Conservation (phyloP, 2,329 filamentous ascomycete species). For the Colletotrichum echinochloae region DNA sequence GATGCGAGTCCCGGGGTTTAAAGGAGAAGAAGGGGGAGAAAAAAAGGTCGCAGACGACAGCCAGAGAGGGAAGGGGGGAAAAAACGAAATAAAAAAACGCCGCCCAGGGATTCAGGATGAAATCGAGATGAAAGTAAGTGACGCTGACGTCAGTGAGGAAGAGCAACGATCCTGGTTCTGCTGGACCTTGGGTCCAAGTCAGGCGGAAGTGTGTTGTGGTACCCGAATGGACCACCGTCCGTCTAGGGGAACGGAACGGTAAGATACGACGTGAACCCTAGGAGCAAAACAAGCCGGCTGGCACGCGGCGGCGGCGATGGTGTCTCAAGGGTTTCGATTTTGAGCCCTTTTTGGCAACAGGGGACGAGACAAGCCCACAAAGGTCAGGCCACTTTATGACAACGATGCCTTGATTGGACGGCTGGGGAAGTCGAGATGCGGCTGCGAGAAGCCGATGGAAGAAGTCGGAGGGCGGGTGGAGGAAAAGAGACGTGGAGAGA, state of each 20-base stretch:
- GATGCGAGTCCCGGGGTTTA: constrained; percentile 11
- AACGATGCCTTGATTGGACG: constrained; percentile 28
- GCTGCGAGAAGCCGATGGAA: background rate
- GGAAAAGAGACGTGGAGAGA: background rate
- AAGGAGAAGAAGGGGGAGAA: no score
- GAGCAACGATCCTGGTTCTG: constrained; percentile 35
- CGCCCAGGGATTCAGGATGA: constrained; percentile 22
- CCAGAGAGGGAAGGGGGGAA: no score
- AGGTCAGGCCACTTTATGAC: constrained; percentile 34
- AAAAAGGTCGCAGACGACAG: background rate
- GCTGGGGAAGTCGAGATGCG: background rate
- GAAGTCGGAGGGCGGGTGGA: background rate
- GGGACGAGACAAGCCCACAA: constrained; percentile 36
- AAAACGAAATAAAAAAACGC: background rate
- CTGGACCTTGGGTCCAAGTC: constrained; percentile 36
- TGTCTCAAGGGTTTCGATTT: constrained; percentile 31
- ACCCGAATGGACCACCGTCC: constrained; percentile 36
- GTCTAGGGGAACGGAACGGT: constrained; percentile 36
- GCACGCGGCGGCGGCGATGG: constrained; percentile 20
- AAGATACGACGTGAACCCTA: constrained; percentile 30
- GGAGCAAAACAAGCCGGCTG: constrained; percentile 15
- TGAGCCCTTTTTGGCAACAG: constrained; percentile 7
- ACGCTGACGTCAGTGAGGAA: constrained; percentile 41
- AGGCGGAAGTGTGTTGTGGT: constrained; percentile 30
- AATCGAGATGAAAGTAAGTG: constrained; percentile 19